Conservation (phyloP, 495 filamentous ascomycete species). For the Parathielavia appendiculata region DNA sequence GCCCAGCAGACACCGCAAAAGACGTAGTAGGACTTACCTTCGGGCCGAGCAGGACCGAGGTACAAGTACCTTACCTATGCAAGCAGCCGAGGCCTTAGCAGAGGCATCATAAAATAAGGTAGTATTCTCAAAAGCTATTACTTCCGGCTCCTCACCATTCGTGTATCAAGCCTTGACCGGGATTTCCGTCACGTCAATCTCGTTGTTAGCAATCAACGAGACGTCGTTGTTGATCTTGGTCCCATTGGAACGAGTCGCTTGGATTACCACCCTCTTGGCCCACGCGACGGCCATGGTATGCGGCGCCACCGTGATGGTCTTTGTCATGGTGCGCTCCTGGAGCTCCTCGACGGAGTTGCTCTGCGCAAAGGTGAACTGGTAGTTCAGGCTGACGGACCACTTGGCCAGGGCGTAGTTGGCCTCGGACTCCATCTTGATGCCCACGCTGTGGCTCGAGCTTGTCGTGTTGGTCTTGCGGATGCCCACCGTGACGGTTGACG, state of each 20-base stretch:
- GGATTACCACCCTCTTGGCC: not conserved
- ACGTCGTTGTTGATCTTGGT: not conserved
- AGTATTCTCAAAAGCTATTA: no score
- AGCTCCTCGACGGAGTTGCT: not conserved
- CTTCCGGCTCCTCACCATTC: no score
- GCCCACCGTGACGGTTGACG: not conserved
- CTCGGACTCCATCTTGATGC: not conserved
- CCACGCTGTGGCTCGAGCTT: not conserved
- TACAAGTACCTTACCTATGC: no score
- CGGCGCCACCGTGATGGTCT: constrained; percentile 5
- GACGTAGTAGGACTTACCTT: no score
- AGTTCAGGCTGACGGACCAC: constrained; percentile 7
- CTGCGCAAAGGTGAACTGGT: constrained; percentile 1
- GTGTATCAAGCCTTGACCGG: not conserved
- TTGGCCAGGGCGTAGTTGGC: not conserved
- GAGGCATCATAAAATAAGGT: no score
- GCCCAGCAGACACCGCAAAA: no score
- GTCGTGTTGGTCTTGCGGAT: not conserved
- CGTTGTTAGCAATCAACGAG: not conserved
- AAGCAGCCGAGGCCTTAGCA: no score
- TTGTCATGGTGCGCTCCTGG: not conserved
- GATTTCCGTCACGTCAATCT: not conserved
- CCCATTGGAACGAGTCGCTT: not conserved
- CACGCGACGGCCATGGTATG: not conserved
- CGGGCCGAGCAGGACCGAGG: no score